phyloP scores from a whole-genome alignment of 2,329 filamentous ascomycete genomes.

The Neoascochyta sp. region DNA sequence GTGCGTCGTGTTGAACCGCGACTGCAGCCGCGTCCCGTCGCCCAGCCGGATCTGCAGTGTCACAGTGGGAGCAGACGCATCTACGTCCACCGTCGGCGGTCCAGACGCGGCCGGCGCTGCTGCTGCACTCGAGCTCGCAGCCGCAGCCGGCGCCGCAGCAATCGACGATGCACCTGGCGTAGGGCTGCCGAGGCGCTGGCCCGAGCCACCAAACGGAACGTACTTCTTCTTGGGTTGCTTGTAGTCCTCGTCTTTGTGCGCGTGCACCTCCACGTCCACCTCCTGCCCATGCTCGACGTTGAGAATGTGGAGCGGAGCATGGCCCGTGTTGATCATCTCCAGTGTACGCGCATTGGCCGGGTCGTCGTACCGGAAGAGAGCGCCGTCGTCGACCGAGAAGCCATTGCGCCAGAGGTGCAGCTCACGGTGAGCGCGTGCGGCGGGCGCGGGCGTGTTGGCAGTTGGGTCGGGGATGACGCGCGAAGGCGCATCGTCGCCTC shows the following conservation, averaged over 20 bases:
- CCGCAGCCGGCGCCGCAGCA: slow-evolving; percentile 31
- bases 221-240: slow-evolving; percentile 69
- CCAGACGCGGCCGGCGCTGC: slow-evolving; percentile 36
- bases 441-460: slow-evolving; percentile 34
- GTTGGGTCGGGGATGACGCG: slow-evolving; percentile 62
- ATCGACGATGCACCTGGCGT: slow-evolving; percentile 58
- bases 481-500: slow-evolving; percentile 71
- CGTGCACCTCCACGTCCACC: slow-evolving; percentile 71
- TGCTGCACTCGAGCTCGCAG: slow-evolving; percentile 29
- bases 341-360: slow-evolving; percentile 69
- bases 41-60: slow-evolving; percentile 74
- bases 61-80: slow-evolving; percentile 64
- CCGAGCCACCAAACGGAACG: slow-evolving; percentile 68
- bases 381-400: slow-evolving; percentile 80
- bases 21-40: slow-evolving; percentile 72
- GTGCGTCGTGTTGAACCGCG: slow-evolving; percentile 75
- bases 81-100: slow-evolving; percentile 49
- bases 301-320: slow-evolving; percentile 73
- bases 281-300: slow-evolving; percentile 71
- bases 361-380: slow-evolving; percentile 74
- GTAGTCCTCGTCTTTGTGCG: slow-evolving; percentile 73
- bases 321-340: slow-evolving; percentile 70
- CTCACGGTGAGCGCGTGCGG: slow-evolving; percentile 60
- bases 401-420: slow-evolving; percentile 81
- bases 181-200: slow-evolving; percentile 71